Base-by-base conservation (phyloP, 257 asterid species). In the Echium plantagineum region DNA sequence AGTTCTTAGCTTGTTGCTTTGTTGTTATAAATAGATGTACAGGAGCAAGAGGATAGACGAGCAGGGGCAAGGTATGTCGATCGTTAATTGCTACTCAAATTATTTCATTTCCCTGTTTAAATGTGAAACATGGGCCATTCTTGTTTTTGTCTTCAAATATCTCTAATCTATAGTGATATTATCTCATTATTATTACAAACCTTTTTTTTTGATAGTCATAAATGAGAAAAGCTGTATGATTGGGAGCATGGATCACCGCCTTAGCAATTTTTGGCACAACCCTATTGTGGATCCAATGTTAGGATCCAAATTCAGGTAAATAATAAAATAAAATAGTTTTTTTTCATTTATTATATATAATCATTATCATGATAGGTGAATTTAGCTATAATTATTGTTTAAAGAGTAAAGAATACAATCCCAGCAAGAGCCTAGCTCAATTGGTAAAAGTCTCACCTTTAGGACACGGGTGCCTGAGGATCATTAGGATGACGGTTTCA, bases 41-140 rank as follows among this genome's bases (percentile, higher is more conserved):
- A 60, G 75, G 69, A 69, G 78, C 69, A 74, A 69, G 66, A 74
- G 65, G 61, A 69, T 74, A 28, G 78, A 74, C 55, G 72, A 66
- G 54, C 71, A 74, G 17, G 72, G 75, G 49, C 78, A 74, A 69
- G 78, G 78, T 69, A 58, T 21, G 15, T 30, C 9, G 49, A 30
- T 49, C 9, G n/a, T n/a, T n/a, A 24, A 10, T 51, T 18, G 9
- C 46, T 35, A 35, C 13, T 35, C 46, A 35, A 35, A 35, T 35
- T 28, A 28, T 28, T 28, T 28, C 5, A 4, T 3, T 0, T 28
- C 32, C 32, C 32, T 28, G 32, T 28, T 28, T n/a, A 52, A 21
- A 35, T 31, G 13, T 48, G 22, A 32, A 58, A 71, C 46, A 61
- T 57, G 76, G 76, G 67, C 35, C 57, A 48, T 9, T 28, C 32